These are phyloP conservation scores for Alternaria gansuensis DNA, from an alignment of 2,329 filamentous ascomycete genomes.

Conservation along the genomic window DNA sequence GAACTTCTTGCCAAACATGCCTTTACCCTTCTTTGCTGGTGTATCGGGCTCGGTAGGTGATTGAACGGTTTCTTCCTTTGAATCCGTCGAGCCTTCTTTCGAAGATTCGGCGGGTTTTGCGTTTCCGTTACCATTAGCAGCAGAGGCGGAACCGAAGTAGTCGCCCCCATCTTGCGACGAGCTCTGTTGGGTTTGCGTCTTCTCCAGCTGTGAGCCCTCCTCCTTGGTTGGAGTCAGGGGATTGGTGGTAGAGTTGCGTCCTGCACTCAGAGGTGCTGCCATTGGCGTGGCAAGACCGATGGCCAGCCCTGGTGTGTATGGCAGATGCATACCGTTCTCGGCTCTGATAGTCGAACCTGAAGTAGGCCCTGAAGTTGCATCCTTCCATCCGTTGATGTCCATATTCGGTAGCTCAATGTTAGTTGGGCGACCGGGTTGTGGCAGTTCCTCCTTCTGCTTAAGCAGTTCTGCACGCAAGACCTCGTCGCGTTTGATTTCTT, in stretches of 20 bases:
- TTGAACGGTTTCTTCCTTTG: slow-evolving; percentile 40
- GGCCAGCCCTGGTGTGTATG: slow-evolving; percentile 75
- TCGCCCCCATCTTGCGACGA: slow-evolving; percentile 68
- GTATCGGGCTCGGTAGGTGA: slow-evolving; percentile 55
- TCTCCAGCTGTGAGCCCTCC: slow-evolving; percentile 61
- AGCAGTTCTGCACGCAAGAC: slow-evolving; percentile 74
- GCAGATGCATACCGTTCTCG: slow-evolving; percentile 66
- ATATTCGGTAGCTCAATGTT: slow-evolving; percentile 66
- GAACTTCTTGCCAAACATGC: slow-evolving; percentile 83
- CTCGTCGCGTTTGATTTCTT: slow-evolving; percentile 86
- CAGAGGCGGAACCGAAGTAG: slow-evolving; percentile 67
- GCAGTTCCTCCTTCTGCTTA: slow-evolving; percentile 67
- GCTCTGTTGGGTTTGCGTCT: slow-evolving; percentile 64
- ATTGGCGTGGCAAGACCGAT: slow-evolving; percentile 80
- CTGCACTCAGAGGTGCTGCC: slow-evolving; percentile 49
- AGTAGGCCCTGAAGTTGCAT: slow-evolving; percentile 52
- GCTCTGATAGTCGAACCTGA: slow-evolving; percentile 64
- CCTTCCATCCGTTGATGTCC: slow-evolving; percentile 58
- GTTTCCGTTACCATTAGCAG: slow-evolving; percentile 39
- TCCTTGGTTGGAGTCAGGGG: slow-evolving; percentile 54
- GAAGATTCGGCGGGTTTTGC: slow-evolving; percentile 36
- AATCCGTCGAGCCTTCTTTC: slow-evolving; percentile 41
- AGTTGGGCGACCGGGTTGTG: slow-evolving; percentile 66
- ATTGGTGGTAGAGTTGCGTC: slow-evolving; percentile 48
- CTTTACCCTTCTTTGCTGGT: slow-evolving; percentile 63